Conservation (phyloP, 2,329 filamentous ascomycete species). For the Aspergillus nomiae region DNA sequence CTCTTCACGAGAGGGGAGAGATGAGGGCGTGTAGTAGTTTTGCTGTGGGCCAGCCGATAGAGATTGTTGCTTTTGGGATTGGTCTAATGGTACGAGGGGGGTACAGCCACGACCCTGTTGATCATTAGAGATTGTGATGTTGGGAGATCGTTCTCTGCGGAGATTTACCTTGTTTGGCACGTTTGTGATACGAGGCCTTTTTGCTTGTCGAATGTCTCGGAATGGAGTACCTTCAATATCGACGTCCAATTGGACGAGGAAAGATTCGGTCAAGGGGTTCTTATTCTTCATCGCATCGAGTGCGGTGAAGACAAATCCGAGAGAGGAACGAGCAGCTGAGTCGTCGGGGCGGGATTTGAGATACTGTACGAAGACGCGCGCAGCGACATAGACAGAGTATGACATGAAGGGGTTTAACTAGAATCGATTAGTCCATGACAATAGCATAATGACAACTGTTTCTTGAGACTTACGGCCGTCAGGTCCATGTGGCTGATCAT, state of each 20-base stretch:
- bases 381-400: slow-evolving; percentile 94
- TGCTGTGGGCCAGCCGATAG: slow-evolving; percentile 7
- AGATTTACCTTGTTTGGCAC: slow-evolving; percentile 10
- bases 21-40: slow-evolving; percentile 12
- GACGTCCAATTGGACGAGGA: slow-evolving; percentile 88
- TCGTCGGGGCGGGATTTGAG: slow-evolving; percentile 93
- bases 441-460: slow-evolving; percentile 6
- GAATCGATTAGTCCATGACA: slow-evolving; percentile 16
- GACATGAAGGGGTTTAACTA: slow-evolving; percentile 96
- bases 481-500: slow-evolving; percentile 91
- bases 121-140: slow-evolving; percentile 1
- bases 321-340: slow-evolving; percentile 70
- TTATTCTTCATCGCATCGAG: slow-evolving; percentile 87
- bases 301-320: slow-evolving; percentile 87
- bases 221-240: slow-evolving; percentile 69
- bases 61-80: background rate
- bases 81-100: background rate
- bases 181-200: slow-evolving; percentile 8
- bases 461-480: slow-evolving; percentile 63
- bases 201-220: slow-evolving; percentile 22
- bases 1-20: slow-evolving; percentile 30
- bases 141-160: background rate
- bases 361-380: slow-evolving; percentile 93
- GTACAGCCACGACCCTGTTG: background rate
- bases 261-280: slow-evolving; percentile 91